Conservation (phyloP, 148 eudicot species). For the Chenopodium berlandieri region DNA sequence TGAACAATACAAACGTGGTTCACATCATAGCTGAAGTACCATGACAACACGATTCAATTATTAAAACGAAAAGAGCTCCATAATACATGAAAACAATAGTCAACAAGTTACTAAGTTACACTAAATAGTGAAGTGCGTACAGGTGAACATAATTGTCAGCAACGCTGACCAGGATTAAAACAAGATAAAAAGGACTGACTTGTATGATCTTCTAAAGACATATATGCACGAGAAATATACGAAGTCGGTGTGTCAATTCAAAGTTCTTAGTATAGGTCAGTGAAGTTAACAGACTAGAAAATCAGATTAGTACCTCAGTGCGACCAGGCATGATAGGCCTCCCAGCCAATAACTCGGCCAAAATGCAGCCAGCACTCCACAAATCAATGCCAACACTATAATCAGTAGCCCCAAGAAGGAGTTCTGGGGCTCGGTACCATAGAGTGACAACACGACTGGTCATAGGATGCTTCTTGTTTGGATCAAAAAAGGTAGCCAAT, state of each 20-base stretch:
- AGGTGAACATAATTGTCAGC: background rate
- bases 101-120: background rate
- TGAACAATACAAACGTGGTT: background rate
- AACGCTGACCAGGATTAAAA: background rate
- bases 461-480: conserved; percentile 78
- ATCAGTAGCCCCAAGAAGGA: conserved; percentile 88
- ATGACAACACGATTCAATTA: background rate
- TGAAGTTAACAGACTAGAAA: background rate
- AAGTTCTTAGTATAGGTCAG: background rate
- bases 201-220: background rate
- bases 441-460: conserved; percentile 95
- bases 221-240: background rate
- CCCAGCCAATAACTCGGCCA: conserved; percentile 70
- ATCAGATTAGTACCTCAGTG: conserved; percentile 43
- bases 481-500: conserved; percentile 76
- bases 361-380: conserved; percentile 95
- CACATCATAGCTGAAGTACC: background rate
- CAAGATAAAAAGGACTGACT: background rate
- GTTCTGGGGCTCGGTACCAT: conserved; percentile 98
- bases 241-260: background rate
- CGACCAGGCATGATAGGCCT: conserved; percentile 83
- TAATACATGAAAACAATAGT: background rate
- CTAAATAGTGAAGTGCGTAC: background rate
- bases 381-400: conserved; percentile 87
- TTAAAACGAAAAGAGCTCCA: background rate